phyloP scores from a whole-genome alignment of 2,329 filamentous ascomycete genomes.

The Phoma sp. region DNA sequence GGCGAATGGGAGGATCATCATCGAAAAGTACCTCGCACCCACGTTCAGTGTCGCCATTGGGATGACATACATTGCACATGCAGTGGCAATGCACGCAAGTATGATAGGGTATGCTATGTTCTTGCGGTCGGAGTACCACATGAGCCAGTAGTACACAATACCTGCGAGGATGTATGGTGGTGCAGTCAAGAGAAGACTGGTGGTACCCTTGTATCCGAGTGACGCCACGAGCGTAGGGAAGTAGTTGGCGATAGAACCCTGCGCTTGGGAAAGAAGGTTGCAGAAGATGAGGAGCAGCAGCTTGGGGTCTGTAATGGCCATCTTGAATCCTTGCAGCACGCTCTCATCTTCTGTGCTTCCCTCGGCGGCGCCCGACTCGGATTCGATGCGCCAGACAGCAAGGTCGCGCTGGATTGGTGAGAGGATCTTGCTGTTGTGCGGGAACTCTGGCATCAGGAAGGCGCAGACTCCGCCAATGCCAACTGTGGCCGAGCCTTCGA shows the following conservation, averaged over 20 bases:
- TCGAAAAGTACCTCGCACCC: constrained; percentile 43
- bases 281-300: constrained; percentile 68
- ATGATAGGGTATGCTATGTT: constrained; percentile 52
- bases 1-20: constrained; percentile 35
- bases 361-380: constrained; percentile 27
- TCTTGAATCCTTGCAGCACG: constrained; percentile 59
- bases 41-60: constrained; percentile 41
- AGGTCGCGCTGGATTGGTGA: constrained; percentile 22
- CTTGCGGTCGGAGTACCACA: constrained; percentile 55
- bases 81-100: constrained; percentile 48
- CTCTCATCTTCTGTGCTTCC: constrained; percentile 47
- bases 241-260: constrained; percentile 58
- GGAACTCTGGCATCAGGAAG: constrained; percentile 30
- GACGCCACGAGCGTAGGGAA: constrained; percentile 63
- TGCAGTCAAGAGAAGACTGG: constrained; percentile 63
- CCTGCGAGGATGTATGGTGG: constrained; percentile 63
- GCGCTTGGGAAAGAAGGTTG: constrained; percentile 65
- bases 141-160: constrained; percentile 55
- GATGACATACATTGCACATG: constrained; percentile 47
- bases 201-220: constrained; percentile 62
- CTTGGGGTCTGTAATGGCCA: constrained; percentile 65
- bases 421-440: constrained; percentile 26
- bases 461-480: constrained; percentile 28
- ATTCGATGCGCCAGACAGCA: constrained; percentile 30
- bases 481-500: constrained; percentile 28